These are phyloP conservation scores for Platanthera guangdongensis DNA, from an alignment of 106 monocot species.

Conservation along the genomic window DNA sequence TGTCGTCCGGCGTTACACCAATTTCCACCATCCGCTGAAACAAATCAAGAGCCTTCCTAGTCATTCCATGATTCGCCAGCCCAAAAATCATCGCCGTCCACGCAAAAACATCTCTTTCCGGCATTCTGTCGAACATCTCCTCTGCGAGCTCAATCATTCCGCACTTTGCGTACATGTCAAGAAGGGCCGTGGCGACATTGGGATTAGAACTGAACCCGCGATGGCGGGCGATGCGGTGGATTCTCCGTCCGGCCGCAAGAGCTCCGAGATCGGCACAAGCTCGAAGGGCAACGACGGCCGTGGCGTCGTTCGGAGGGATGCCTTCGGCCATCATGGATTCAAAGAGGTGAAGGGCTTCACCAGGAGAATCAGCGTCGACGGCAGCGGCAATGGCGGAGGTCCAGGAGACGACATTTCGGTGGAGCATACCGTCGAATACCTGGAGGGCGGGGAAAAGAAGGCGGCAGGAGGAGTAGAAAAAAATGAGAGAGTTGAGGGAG, in stretches of 20 bases:
- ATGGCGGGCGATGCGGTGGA: background rate
- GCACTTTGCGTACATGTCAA: constrained; percentile 19
- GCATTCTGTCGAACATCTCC: background rate
- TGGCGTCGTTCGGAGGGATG: constrained; percentile 10
- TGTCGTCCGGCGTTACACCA: constrained; percentile 24
- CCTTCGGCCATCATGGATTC: constrained; percentile 9
- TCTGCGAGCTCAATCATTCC: constrained; percentile 15
- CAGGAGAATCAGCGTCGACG: background rate
- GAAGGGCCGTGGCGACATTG: constrained; percentile 12
- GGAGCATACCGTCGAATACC: constrained; percentile 13
- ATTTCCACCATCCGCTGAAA: constrained; percentile 28
- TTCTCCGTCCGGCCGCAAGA: constrained; percentile 8
- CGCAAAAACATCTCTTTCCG: constrained; percentile 9
- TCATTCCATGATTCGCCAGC: constrained; percentile 36
- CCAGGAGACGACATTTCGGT: constrained; percentile 15
- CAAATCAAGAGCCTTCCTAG: constrained; percentile 29
- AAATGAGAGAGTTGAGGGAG: constrained; percentile 23
- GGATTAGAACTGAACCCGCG: constrained; percentile 7
- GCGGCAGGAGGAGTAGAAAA: constrained; percentile 13
- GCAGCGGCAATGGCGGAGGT: constrained; percentile 14
- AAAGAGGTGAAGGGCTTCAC: constrained; percentile 9
- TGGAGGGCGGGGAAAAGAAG: constrained; percentile 11
- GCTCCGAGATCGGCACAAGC: constrained; percentile 16
- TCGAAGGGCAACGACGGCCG: constrained; percentile 7
- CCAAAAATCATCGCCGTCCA: constrained; percentile 38